Conservation (phyloP, 768 basidiomycete species). For the Daedaleopsis nitida region DNA sequence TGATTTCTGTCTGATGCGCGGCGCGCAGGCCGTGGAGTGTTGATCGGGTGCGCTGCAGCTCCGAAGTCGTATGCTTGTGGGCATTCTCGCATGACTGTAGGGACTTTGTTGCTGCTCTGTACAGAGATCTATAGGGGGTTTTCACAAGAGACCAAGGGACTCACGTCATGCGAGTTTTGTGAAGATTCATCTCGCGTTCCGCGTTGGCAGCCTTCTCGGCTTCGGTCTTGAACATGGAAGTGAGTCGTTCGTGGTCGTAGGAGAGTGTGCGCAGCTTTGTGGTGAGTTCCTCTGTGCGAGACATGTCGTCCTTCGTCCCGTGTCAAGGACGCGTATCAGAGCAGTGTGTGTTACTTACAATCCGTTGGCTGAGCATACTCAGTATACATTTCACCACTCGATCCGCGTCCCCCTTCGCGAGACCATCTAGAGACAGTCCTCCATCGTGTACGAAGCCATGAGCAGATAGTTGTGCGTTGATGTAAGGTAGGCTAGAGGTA, state of each 20-base stretch:
- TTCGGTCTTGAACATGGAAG: slow-evolving; percentile 60
- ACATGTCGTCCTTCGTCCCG: slow-evolving; percentile 64
- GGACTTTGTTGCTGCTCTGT: slow-evolving; percentile 51
- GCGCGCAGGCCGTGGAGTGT: slow-evolving; percentile 68
- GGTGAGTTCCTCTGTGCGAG: slow-evolving; percentile 71
- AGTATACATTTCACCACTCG: slow-evolving; percentile 73
- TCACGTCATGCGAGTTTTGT: slow-evolving; percentile 73
- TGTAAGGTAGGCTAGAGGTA: slow-evolving; percentile 68
- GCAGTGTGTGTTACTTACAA: slow-evolving; percentile 50
- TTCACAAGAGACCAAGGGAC: slow-evolving; percentile 32
- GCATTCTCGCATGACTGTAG: slow-evolving; percentile 61
- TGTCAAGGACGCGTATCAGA: no score
- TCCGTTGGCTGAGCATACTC: slow-evolving; percentile 71
- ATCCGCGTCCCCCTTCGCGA: slow-evolving; percentile 56
- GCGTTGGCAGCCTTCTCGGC: slow-evolving; percentile 67
- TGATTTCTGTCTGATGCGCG: slow-evolving; percentile 70
- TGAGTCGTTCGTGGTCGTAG: slow-evolving; percentile 80
- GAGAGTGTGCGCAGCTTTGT: slow-evolving; percentile 75
- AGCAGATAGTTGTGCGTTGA: slow-evolving; percentile 80
- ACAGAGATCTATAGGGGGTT: not conserved
- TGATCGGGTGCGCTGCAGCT: slow-evolving; percentile 73
- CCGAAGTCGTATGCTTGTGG: slow-evolving; percentile 69
- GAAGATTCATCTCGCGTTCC: slow-evolving; percentile 75
- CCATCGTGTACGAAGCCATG: slow-evolving; percentile 72
- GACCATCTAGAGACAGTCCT: slow-evolving; percentile 69